A percentile compares a stretch with the other conserved stretches of the same genome.
These are phyloP conservation scores for Linnemannia elongata DNA, from an alignment of 192 early-diverging fungal species.

Conservation along the genomic window DNA sequence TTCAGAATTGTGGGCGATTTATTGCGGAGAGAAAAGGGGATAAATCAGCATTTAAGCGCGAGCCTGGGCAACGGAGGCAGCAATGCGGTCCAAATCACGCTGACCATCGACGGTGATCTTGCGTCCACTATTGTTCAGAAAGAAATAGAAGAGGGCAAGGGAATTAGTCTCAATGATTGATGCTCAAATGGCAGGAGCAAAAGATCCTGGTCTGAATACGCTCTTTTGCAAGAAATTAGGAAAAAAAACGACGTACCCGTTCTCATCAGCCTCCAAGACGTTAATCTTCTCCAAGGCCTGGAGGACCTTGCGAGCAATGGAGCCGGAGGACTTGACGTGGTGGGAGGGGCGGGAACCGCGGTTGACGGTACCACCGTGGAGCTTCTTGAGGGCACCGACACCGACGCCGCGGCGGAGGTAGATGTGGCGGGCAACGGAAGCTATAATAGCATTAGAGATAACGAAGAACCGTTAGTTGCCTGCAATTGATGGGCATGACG, in stretches of 20 bases:
- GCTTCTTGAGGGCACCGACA: conserved; percentile 94
- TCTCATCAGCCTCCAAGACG: conserved; percentile 92
- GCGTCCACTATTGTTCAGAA: conserved; percentile 78
- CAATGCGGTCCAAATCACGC: conserved; percentile 99
- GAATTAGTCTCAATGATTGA: neutral
- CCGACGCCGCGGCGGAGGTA: conserved; percentile 96
- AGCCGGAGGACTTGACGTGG: conserved; percentile 89
- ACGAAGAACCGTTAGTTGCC: neutral
- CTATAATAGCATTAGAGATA: conserved; percentile 48
- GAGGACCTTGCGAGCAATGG: conserved; percentile 94
- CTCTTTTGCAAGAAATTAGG: neutral
- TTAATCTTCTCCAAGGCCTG: conserved; percentile 99
- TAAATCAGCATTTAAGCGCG: conserved; percentile 54
- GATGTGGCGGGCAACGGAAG: conserved; percentile 96
- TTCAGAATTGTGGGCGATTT: conserved; percentile 37
- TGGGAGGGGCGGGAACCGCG: conserved; percentile 96
- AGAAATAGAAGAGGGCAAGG: neutral
- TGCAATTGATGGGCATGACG: too few relatives aligned
- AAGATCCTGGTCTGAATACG: too few relatives aligned
- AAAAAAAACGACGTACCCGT: conserved; percentile 67
- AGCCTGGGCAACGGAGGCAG: conserved; percentile 62
- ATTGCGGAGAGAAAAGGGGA: conserved; percentile 19
- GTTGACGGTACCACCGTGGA: conserved; percentile 93
- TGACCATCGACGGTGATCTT: conserved; percentile 95
- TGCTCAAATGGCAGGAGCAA: too few relatives aligned